These are phyloP conservation scores for Cubamyces sp. DNA, from an alignment of 768 basidiomycete species.

Conservation along the genomic window DNA sequence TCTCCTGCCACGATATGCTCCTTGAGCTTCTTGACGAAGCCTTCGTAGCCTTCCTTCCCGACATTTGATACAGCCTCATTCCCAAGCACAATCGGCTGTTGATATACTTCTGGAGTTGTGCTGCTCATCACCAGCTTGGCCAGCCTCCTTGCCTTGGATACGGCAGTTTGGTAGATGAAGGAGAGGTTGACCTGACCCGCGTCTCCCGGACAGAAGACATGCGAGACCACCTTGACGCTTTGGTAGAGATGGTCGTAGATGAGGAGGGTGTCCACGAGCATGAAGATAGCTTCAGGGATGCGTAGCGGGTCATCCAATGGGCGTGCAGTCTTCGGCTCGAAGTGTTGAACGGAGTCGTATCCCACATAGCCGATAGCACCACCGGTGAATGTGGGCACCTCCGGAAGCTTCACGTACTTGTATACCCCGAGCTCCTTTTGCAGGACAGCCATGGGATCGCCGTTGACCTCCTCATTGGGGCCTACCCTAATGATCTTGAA, in stretches of 20 bases:
- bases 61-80: constrained; percentile 83
- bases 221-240: constrained; percentile 92
- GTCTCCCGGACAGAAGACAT: constrained; percentile 84
- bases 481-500: constrained; percentile 91
- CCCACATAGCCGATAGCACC: constrained; percentile 98
- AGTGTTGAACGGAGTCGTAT: constrained; percentile 95
- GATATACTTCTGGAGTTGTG: constrained; percentile 64
- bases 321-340: constrained; percentile 90
- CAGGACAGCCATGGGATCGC: constrained; percentile 85
- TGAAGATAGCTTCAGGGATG: constrained; percentile 96
- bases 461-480: constrained; percentile 76
- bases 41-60: constrained; percentile 89
- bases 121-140: constrained; percentile 65
- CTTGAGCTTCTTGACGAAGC: constrained; percentile 89
- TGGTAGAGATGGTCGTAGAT: constrained; percentile 98
- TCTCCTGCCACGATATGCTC: constrained; percentile 95
- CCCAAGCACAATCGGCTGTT: constrained; percentile 67
- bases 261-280: constrained; percentile 94
- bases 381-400: constrained; percentile 93
- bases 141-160: constrained; percentile 79
- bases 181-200: constrained; percentile 68
- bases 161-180: constrained; percentile 88
- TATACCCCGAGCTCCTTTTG: constrained; percentile 87
- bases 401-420: constrained; percentile 89
- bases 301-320: constrained; percentile 74